A percentile compares a stretch with the other conserved stretches of the same genome.
Evolutionary conservation across 164 flowering plant species (phyloP).

Genomic region (Chimonanthus praecox): DNA sequence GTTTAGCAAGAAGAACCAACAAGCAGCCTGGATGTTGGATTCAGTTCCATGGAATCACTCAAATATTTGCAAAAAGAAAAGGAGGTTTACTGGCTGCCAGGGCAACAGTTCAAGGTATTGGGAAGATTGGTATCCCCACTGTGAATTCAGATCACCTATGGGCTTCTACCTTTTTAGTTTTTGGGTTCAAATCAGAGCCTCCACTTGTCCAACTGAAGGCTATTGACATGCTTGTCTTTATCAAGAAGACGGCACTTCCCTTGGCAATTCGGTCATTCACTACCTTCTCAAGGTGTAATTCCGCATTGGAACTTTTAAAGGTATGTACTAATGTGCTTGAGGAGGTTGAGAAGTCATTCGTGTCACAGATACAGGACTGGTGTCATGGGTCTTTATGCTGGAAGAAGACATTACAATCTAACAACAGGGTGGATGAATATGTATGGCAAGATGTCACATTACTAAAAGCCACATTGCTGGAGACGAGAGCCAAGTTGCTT

Average conservation of each 20-base stretch:
- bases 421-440: conserved; percentile 65
- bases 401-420: conserved; percentile 46
- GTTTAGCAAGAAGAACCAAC: conserved; percentile 59
- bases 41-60: conserved; percentile 63
- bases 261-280: conserved; percentile 67
- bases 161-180: conserved; percentile 78
- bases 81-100: conserved; percentile 48
- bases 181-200: conserved; percentile 86
- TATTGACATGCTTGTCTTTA: conserved; percentile 62
- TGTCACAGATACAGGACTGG: conserved; percentile 79
- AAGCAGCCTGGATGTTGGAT: conserved; percentile 53
- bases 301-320: conserved; percentile 75
- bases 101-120: conserved; percentile 59
- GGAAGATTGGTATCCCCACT: conserved; percentile 46
- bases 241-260: conserved; percentile 71
- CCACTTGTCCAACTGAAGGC: conserved; percentile 67
- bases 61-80: conserved; percentile 45
- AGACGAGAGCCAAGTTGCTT: conserved; percentile 77
- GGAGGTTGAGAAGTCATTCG: conserved; percentile 86
- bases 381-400: conserved; percentile 78
- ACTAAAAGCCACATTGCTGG: conserved; percentile 76
- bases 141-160: conserved; percentile 63
- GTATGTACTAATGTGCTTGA: conserved; percentile 84
- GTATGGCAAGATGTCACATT: conserved; percentile 89
- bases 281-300: conserved; percentile 69